A percentile compares a stretch with the other conserved stretches of the same genome.
Conservation (phyloP, 2,329 filamentous ascomycete species). For the Colletotrichum eremochloae region DNA sequence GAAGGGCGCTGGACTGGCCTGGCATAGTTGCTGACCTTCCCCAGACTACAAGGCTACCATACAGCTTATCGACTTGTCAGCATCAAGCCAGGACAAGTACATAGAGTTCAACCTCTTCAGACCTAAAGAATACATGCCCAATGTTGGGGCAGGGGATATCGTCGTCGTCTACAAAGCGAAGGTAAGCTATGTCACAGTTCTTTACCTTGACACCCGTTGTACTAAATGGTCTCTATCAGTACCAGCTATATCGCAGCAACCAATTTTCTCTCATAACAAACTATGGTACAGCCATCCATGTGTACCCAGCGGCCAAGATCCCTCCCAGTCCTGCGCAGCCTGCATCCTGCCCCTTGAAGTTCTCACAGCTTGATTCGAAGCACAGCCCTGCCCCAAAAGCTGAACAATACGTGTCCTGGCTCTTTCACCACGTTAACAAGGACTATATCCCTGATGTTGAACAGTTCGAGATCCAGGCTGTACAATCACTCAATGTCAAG, state of each 20-base stretch:
- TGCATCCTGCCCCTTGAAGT: conserved; percentile 46
- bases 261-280: conserved; percentile 61
- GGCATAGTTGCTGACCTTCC: conserved; percentile 22
- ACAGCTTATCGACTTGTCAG: conserved; percentile 70
- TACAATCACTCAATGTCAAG: conserved; percentile 58
- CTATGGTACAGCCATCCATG: conserved; percentile 56
- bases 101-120: conserved; percentile 73
- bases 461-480: conserved; percentile 57
- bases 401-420: conserved; percentile 61
- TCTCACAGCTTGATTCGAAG: conserved; percentile 42
- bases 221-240: conserved; percentile 48
- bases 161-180: conserved; percentile 71
- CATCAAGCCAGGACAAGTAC: conserved; percentile 57
- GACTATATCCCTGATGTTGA: conserved; percentile 55
- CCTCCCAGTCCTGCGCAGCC: conserved; percentile 52
- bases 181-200: conserved; percentile 53
- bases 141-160: conserved; percentile 68
- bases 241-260: conserved; percentile 54
- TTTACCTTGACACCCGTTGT: background rate
- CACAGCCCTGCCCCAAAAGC: conserved; percentile 44
- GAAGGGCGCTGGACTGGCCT: background rate
- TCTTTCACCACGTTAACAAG: conserved; percentile 62
- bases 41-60: conserved; percentile 73
- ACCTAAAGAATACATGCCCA: conserved; percentile 62
- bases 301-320: conserved; percentile 59